Conservation (phyloP, 352 stramenopile genomes). For the Globisporangium sylvaticum region DNA sequence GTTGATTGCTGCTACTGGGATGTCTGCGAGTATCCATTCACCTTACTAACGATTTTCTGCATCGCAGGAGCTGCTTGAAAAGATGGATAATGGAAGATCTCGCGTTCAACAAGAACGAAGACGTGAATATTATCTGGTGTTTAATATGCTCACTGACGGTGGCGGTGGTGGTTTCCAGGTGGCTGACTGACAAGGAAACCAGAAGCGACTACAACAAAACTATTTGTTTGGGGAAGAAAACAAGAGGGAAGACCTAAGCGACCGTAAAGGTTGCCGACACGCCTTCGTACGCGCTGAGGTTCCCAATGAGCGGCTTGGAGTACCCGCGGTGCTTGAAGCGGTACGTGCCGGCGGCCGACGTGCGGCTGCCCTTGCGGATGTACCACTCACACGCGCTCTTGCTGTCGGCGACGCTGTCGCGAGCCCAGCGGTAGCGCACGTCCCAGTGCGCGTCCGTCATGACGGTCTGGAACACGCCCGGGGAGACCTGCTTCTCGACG, state of each 20-base stretch:
- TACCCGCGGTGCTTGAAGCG: slow-evolving; percentile 44
- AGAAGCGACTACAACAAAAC: background rate
- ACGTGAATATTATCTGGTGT: background rate
- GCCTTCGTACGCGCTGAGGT: slow-evolving; percentile 26
- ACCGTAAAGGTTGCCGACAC: slow-evolving; percentile 29
- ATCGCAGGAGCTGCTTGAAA: background rate
- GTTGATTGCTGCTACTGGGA: no score
- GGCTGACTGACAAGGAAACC: background rate
- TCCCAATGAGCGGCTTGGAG: slow-evolving; percentile 32
- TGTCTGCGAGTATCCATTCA: background rate
- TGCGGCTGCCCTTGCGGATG: slow-evolving; percentile 27
- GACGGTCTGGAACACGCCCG: slow-evolving; percentile 25
- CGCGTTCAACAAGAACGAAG: background rate
- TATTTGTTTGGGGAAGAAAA: background rate
- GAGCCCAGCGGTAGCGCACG: slow-evolving; percentile 38
- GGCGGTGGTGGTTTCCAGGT: background rate
- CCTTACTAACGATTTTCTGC: background rate
- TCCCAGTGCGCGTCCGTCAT: slow-evolving; percentile 58
- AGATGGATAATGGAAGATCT: background rate
- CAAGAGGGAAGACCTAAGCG: background rate
- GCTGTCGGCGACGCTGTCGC: slow-evolving; percentile 27
- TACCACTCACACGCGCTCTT: slow-evolving; percentile 46
- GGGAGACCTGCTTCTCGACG: slow-evolving; percentile 27
- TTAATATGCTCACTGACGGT: background rate
- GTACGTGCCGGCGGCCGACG: slow-evolving; percentile 33